Conservation (phyloP, 192 early-diverging fungal species). For the Podila horticola region DNA sequence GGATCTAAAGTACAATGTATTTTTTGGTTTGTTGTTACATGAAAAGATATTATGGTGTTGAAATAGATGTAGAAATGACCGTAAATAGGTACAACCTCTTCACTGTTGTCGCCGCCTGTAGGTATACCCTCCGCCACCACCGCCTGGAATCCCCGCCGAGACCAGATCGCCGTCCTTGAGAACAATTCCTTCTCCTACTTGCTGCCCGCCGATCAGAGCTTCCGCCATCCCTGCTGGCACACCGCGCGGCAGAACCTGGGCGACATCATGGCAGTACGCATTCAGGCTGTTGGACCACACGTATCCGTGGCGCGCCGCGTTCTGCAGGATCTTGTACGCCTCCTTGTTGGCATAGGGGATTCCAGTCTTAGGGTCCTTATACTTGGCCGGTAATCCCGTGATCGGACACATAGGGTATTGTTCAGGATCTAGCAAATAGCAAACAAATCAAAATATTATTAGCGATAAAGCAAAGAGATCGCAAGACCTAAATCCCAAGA, state of each 20-base stretch:
- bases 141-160: conserved; percentile 33
- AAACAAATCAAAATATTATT: background rate
- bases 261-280: conserved; percentile 51
- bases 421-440: conserved; percentile 32
- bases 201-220: conserved; percentile 41
- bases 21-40: no score
- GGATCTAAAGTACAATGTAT: no score
- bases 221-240: conserved; percentile 50
- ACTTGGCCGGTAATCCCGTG: conserved; percentile 69
- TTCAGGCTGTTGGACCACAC: conserved; percentile 62
- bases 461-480: background rate
- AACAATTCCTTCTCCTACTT: conserved; percentile 42
- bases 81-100: background rate
- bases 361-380: conserved; percentile 64
- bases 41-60: background rate
- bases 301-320: conserved; percentile 57
- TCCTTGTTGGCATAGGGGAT: conserved; percentile 71
- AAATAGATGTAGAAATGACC: background rate
- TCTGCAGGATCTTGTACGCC: conserved; percentile 62
- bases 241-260: conserved; percentile 39
- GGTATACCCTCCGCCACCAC: conserved; percentile 45
- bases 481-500: background rate
- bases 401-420: conserved; percentile 61
- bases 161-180: conserved; percentile 47
- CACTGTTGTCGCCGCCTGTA: conserved; percentile 30